Evolutionary conservation across 257 asterid species (phyloP).

Genomic region (Petunia secreta): DNA sequence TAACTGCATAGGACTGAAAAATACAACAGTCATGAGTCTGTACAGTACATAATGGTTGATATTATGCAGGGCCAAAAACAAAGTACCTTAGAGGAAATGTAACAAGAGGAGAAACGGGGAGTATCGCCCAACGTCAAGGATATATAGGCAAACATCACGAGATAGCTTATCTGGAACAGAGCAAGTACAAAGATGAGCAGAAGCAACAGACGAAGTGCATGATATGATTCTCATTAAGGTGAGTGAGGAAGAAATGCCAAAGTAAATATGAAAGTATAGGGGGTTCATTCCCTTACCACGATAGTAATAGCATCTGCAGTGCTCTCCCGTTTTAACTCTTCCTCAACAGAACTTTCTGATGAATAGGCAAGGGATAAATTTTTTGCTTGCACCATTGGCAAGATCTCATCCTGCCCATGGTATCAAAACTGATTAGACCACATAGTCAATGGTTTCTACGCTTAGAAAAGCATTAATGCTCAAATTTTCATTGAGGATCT

Average conservation of each 20-base stretch:
- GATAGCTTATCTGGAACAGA: conserved; percentile 91
- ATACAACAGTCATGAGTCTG: neutral
- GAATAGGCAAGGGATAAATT: conserved; percentile 87
- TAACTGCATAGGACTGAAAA: neutral
- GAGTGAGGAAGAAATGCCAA: conserved; percentile 5
- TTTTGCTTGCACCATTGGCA: conserved; percentile 75
- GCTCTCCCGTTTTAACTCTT: conserved; percentile 96
- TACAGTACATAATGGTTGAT: neutral
- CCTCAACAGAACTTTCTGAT: conserved; percentile 95
- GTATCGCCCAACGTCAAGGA: conserved; percentile 95
- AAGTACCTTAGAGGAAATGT: conserved; percentile 92
- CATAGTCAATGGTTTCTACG: conserved; percentile 5
- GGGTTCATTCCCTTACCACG: conserved; percentile 51
- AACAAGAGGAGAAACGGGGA: conserved; percentile 74
- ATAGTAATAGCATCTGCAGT: conserved; percentile 97
- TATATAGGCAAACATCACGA: conserved; percentile 99
- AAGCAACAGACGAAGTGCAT: conserved; percentile 7
- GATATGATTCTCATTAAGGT: conserved; percentile 17
- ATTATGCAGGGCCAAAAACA: conserved; percentile 2
- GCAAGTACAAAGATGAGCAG: conserved; percentile 20
- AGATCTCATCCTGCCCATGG: conserved; percentile 75
- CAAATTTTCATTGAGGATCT: conserved; percentile 19
- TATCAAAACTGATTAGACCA: conserved; percentile 14
- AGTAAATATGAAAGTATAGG: conserved; percentile 1
- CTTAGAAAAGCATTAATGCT: neutral